Conservation (phyloP, 495 filamentous ascomycete species). For the Trichodelitschia bisporula region DNA sequence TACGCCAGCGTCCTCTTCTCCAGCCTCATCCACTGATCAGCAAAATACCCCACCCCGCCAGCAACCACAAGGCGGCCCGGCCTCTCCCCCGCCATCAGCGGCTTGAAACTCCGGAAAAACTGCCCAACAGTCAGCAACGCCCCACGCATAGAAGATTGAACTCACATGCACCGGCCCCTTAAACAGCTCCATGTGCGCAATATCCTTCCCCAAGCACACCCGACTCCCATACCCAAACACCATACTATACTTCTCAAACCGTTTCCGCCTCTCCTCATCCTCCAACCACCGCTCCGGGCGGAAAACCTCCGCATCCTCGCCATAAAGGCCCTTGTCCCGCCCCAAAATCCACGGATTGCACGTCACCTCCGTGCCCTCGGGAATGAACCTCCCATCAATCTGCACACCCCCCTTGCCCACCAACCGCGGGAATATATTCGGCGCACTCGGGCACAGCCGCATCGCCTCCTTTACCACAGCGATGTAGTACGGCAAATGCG, state of each 20-base stretch:
- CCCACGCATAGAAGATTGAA: constrained; percentile 6
- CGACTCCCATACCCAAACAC: constrained; percentile 29
- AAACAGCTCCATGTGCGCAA: constrained; percentile 32
- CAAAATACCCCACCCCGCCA: constrained; percentile 24
- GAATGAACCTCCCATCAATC: constrained; percentile 26
- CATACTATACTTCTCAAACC: constrained; percentile 26
- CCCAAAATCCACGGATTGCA: constrained; percentile 29
- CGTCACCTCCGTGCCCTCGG: constrained; percentile 31
- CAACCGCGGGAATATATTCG: constrained; percentile 22
- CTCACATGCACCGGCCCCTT: constrained; percentile 25
- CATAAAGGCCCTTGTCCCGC: constrained; percentile 24
- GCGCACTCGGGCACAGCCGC: constrained; percentile 20
- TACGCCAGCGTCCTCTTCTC: too few relatives aligned
- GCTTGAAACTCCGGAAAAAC: constrained; percentile 14
- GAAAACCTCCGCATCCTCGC: constrained; percentile 20
- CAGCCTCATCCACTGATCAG: constrained; percentile 22
- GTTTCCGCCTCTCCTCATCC: constrained; percentile 16
- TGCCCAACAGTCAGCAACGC: constrained; percentile 1
- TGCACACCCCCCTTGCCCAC: constrained; percentile 24
- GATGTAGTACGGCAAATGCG: constrained; percentile 23
- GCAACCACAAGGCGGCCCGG: constrained; percentile 19
- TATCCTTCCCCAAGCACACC: constrained; percentile 27
- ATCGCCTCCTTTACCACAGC: constrained; percentile 27
- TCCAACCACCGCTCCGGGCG: constrained; percentile 20
- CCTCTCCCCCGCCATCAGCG: constrained; percentile 13